A percentile compares a stretch with the other conserved stretches of the same genome.
phyloP scores from a whole-genome alignment of 208 protist genomes.

The Trypanosoma vivax region DNA sequence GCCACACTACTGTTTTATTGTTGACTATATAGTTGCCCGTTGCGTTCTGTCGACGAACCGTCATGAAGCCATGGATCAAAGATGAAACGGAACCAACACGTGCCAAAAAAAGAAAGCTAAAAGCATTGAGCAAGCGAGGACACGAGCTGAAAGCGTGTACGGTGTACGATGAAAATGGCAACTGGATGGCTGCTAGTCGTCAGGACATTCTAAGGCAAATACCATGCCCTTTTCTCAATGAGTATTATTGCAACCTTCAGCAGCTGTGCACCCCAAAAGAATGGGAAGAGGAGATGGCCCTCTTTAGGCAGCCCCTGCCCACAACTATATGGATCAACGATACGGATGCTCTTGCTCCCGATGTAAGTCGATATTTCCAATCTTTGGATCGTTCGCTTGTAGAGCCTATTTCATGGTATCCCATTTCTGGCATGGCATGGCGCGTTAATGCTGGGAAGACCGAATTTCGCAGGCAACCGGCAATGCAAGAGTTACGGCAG shows the following conservation, averaged over 20 bases:
- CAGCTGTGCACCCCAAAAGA: slow-evolving; percentile 25
- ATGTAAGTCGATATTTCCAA: slow-evolving; percentile 49
- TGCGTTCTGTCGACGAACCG: too few relatives aligned
- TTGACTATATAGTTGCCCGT: too few relatives aligned
- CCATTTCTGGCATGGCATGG: slow-evolving; percentile 68
- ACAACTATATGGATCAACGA: slow-evolving; percentile 86
- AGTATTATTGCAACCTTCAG: slow-evolving; percentile 73
- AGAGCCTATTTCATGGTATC: slow-evolving; percentile 83
- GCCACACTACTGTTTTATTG: too few relatives aligned
- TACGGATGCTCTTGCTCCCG: slow-evolving; percentile 58
- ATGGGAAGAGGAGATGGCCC: slow-evolving; percentile 54
- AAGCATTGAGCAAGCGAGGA: slow-evolving; percentile 62
- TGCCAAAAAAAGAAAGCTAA: slow-evolving; percentile 45
- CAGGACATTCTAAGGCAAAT: slow-evolving; percentile 53
- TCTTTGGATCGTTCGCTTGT: slow-evolving; percentile 32
- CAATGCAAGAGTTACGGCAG: slow-evolving; percentile 57
- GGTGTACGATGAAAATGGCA: slow-evolving; percentile 59
- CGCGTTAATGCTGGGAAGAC: slow-evolving; percentile 73
- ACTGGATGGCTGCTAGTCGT: slow-evolving; percentile 51
- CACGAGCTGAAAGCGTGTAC: slow-evolving; percentile 35
- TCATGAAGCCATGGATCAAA: slow-evolving; percentile 4
- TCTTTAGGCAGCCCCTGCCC: slow-evolving; percentile 65
- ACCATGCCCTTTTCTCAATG: slow-evolving; percentile 43
- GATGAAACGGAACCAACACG: background rate
- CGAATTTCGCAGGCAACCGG: slow-evolving; percentile 65